Evolutionary conservation across 345 rosid species (phyloP).

Genomic region (Triadica sebifera): DNA sequence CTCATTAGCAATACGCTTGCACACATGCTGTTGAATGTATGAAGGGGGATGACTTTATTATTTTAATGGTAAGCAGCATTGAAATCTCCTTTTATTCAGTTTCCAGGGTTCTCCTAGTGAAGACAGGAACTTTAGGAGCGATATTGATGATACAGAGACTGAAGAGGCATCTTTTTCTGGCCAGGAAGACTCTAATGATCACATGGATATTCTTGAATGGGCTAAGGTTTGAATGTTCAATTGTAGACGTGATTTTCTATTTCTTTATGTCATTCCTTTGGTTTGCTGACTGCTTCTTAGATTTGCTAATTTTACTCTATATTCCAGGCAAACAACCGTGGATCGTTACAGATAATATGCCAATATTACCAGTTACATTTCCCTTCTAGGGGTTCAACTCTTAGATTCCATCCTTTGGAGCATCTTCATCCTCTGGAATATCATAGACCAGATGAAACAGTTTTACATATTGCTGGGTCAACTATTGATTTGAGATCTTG

Average conservation of each 20-base stretch:
- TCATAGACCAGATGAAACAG: conserved; percentile 62
- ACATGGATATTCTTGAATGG: conserved; percentile 80
- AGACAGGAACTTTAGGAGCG: conserved; percentile 57
- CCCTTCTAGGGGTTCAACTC: conserved; percentile 69
- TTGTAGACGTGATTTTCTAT: conserved; percentile 6
- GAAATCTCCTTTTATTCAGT: conserved; percentile 36
- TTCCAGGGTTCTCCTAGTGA: conserved; percentile 78
- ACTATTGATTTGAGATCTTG: conserved; percentile 66
- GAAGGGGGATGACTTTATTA: neutral
- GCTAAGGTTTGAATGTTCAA: conserved; percentile 63
- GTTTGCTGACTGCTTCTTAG: conserved; percentile 5
- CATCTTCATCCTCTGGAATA: conserved; percentile 84
- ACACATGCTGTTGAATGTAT: neutral
- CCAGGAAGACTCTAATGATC: conserved; percentile 68
- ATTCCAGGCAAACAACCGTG: conserved; percentile 69
- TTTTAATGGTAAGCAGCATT: neutral
- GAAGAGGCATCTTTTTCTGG: conserved; percentile 85
- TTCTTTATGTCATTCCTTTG: neutral
- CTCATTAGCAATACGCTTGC: neutral
- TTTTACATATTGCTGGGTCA: conserved; percentile 60
- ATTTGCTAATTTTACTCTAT: conserved; percentile 10
- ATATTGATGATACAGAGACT: conserved; percentile 67
- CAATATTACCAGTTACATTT: conserved; percentile 63
- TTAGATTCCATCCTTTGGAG: conserved; percentile 82
- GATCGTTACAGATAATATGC: conserved; percentile 75